Evolutionary conservation across 306 rosid species (phyloP), one percentile per base, ranked within the genome.

Genomic region (Hylodesmum podocarpum): DNA sequence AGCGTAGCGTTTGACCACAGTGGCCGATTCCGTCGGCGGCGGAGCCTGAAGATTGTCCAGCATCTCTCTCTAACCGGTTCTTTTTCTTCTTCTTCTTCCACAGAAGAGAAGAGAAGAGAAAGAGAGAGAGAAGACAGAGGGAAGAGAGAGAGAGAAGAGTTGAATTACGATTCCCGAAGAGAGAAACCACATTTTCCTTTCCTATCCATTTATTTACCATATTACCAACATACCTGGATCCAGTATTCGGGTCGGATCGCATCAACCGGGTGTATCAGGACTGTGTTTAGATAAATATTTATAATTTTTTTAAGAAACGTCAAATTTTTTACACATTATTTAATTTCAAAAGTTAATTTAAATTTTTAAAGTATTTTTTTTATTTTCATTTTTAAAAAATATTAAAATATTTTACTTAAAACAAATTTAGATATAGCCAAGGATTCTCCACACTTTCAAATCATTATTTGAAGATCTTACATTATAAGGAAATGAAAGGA

Each of bases 1-100:
- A 82, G 94, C 90, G 79, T 89, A 89, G 75, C 91, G 91, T 86
- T 82, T 89, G 11, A 75, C 80, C 33, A 40, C 70, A 6, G 89
- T 22, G 28, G 75, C 75, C 40, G 87, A 47, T 33, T 85, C 87
- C 40, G 85, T 54, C 43, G 84, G 5, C 9, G 83, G 77, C 24
- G 82, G 28, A 22, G 87, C 3, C 21, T 71, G 74, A 64, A 79
- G 65, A 73, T 83, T 87, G 76, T 89, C 94, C 12, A 87, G 85
- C 94, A 85, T 89, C 82, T 64, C 72, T 53, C 65, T 64, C 66
- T 36, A 39, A 41, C 64, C n/a, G n/a, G n/a, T n/a, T n/a, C n/a
- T 5, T 50, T 46, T 47, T 49, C 61, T 55, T 5, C 47, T 54
- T 31, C 33, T 25, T 40, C 64, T 16, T 49, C 77, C 10, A 39